These are phyloP conservation scores for Clarkia xantiana DNA, from an alignment of 345 rosid genomes.

Conservation along the genomic window DNA sequence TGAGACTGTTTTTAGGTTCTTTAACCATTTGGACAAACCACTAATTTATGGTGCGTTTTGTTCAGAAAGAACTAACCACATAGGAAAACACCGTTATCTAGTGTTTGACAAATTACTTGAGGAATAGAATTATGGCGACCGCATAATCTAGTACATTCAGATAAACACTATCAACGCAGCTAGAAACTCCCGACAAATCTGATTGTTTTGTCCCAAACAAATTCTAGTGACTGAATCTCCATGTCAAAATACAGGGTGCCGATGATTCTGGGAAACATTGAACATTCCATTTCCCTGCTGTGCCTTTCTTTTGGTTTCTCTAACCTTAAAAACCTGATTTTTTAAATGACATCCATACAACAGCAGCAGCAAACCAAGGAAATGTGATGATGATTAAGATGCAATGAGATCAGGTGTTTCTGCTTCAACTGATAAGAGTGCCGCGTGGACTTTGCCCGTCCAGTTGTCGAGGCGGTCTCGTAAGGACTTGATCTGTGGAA, in stretches of 20 bases:
- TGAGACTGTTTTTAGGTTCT: no score
- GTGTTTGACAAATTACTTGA: no score
- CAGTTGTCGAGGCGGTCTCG: constrained; percentile 72
- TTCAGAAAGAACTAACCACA: no score
- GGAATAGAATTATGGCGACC: no score
- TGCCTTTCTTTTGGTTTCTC: background rate
- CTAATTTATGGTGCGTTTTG: no score
- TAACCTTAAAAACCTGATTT: background rate
- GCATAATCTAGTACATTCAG: no score
- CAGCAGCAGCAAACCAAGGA: background rate
- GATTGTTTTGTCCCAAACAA: no score
- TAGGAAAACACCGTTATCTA: no score
- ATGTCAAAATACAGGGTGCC: background rate
- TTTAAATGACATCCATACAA: background rate
- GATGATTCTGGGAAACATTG: constrained; percentile 4
- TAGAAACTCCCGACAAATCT: no score
- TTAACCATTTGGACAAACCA: no score
- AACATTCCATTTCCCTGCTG: background rate
- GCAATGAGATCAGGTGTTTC: constrained; percentile 98
- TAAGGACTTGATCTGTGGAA: constrained; percentile 77
- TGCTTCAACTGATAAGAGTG: constrained; percentile 79
- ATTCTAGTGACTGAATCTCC: no score
- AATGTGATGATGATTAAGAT: constrained; percentile 19
- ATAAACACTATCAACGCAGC: no score
- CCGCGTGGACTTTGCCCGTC: constrained; percentile 73